These are phyloP conservation scores for Arctostaphylos glauca DNA, from an alignment of 148 eudicot species.

Conservation along the genomic window DNA sequence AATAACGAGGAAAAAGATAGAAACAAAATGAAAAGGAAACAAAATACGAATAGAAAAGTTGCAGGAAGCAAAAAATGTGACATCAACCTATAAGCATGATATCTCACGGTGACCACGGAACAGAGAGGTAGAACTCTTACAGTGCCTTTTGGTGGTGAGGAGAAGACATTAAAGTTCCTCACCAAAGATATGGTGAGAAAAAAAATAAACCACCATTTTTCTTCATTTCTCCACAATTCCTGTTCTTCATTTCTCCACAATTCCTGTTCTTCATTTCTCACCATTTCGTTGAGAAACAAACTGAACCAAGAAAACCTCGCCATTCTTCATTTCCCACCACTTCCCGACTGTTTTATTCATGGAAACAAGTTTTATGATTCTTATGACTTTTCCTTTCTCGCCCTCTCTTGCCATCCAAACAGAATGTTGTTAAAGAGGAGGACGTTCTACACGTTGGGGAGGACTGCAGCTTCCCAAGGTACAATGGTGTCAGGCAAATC, in stretches of 20 bases:
- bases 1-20: background rate
- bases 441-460: constrained; percentile 13
- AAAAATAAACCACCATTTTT: background rate
- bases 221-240: background rate
- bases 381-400: background rate
- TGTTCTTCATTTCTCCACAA: background rate
- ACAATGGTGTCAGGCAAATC: constrained; percentile 62
- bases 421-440: background rate
- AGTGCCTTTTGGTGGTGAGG: background rate
- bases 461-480: constrained; percentile 29
- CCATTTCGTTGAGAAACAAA: background rate
- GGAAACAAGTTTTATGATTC: background rate
- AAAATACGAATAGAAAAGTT: background rate
- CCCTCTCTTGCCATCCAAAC: background rate
- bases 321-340: background rate
- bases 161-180: background rate
- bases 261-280: background rate
- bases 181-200: background rate
- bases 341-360: background rate
- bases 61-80: background rate
- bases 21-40: background rate
- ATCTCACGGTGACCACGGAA: background rate
- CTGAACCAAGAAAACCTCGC: background rate
- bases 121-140: background rate
- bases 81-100: constrained; percentile 7